Percentiles rank a stretch among this genome's conserved stretches.
Conservation (phyloP, 2,329 filamentous ascomycete genomes). For the Aspergillus sp. region DNA sequence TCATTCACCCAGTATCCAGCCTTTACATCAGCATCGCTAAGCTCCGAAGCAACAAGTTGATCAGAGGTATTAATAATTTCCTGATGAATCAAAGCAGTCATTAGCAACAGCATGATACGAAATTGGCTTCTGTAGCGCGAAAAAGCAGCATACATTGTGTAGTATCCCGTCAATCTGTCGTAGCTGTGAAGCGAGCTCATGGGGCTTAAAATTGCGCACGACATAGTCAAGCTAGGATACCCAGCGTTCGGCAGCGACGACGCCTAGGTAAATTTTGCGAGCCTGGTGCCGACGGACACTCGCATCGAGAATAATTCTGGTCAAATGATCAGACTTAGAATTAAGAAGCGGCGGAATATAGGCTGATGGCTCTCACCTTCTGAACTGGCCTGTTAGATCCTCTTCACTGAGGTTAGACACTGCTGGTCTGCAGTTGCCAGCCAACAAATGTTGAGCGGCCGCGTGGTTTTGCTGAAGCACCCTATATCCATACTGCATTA, state of each 20-base stretch:
- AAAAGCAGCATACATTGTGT: constrained; percentile 36
- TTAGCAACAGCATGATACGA: background rate
- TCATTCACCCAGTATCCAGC: constrained; percentile 56
- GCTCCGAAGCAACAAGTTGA: constrained; percentile 46
- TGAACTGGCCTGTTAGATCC: constrained; percentile 48
- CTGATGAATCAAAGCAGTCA: constrained; percentile 23
- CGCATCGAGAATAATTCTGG: constrained; percentile 54
- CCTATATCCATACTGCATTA: constrained; percentile 51
- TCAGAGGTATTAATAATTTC: constrained; percentile 52
- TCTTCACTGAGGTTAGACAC: constrained; percentile 42
- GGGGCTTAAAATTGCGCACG: constrained; percentile 42
- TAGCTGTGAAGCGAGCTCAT: constrained; percentile 41
- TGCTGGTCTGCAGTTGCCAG: constrained; percentile 44
- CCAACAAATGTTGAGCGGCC: constrained; percentile 48
- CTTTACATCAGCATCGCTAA: constrained; percentile 46
- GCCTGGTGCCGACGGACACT: constrained; percentile 53
- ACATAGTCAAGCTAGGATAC: constrained; percentile 46
- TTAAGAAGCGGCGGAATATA: background rate
- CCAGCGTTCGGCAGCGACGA: constrained; percentile 46
- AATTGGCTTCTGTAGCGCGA: background rate
- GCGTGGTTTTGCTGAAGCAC: constrained; percentile 48
- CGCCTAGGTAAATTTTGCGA: constrained; percentile 52
- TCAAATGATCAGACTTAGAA: background rate
- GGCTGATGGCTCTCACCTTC: constrained; percentile 38
- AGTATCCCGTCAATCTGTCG: constrained; percentile 43